Percentiles rank a stretch among this genome's conserved stretches.
Evolutionary conservation across 495 filamentous ascomycete genomes (phyloP).

Genomic region (Lentithecium fluviatile): DNA sequence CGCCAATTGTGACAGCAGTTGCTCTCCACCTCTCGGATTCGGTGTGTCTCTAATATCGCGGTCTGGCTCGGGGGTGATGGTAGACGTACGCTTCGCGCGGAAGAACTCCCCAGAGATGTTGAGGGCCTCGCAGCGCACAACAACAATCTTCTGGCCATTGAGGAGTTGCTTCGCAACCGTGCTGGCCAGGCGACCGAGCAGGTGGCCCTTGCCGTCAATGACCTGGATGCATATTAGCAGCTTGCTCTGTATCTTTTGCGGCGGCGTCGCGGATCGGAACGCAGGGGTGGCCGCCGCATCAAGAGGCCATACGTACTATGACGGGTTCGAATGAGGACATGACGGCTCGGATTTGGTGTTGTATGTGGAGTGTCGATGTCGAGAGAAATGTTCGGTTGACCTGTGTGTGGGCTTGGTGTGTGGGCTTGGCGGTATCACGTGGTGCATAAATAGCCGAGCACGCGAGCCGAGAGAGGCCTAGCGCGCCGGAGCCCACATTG

Average conservation of each 20-base stretch:
- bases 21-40: slow-evolving; percentile 3
- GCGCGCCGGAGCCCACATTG: no score
- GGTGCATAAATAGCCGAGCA: no score
- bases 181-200: slow-evolving; percentile 97
- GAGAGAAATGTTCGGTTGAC: neutral
- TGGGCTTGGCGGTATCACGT: neutral
- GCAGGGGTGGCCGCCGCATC: neutral
- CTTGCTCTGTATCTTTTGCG: slow-evolving; percentile 25
- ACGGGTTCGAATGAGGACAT: slow-evolving; percentile 98
- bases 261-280: slow-evolving; percentile 43
- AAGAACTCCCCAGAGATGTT: slow-evolving; percentile 99
- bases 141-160: slow-evolving; percentile 98
- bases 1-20: no score
- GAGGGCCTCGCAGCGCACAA: slow-evolving; percentile 96
- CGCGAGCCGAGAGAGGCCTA: no score
- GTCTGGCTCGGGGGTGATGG: neutral
- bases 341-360: slow-evolving; percentile 55
- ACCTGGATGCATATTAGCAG: slow-evolving; percentile 23
- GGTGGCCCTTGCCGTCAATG: slow-evolving; percentile 99
- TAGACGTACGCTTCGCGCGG: slow-evolving; percentile 94
- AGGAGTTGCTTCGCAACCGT: slow-evolving; percentile 99
- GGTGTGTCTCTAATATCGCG: slow-evolving; percentile 2
- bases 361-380: slow-evolving; percentile 14
- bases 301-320: slow-evolving; percentile 57
- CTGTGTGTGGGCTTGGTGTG: slow-evolving; percentile 1